phyloP scores from a whole-genome alignment of 108 stramenopile genomes.

The Stephanodiscus triporus region DNA sequence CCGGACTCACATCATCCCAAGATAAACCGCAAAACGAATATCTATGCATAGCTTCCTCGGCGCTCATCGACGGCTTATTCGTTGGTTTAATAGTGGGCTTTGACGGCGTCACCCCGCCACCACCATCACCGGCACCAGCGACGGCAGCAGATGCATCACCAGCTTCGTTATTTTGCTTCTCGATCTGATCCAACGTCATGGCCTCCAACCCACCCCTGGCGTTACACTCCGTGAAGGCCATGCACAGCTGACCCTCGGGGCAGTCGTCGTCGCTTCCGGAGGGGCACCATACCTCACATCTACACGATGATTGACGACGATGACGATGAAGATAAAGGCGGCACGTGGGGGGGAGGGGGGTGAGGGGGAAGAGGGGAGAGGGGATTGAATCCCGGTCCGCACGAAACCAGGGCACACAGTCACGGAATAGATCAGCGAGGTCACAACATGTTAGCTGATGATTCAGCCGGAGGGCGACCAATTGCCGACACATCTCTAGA shows the following conservation, averaged over 20 bases:
- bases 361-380: too few species aligned
- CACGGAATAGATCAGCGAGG: background rate
- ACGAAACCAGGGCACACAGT: too few species aligned
- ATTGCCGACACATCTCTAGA: background rate
- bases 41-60: slow-evolving; percentile 49
- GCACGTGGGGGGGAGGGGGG: too few species aligned
- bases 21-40: slow-evolving; percentile 40
- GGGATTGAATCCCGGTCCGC: too few species aligned
- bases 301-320: background rate
- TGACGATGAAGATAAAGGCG: background rate
- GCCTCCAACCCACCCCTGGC: slow-evolving; percentile 46
- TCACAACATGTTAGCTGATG: background rate
- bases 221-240: slow-evolving; percentile 47
- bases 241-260: slow-evolving; percentile 41
- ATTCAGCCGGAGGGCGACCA: too few species aligned
- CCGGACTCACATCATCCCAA: slow-evolving; percentile 30
- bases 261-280: slow-evolving; percentile 52
- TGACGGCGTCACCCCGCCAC: background rate
- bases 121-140: background rate
- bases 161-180: slow-evolving; percentile 10
- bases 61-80: slow-evolving; percentile 31
- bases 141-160: background rate
- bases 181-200: slow-evolving; percentile 33
- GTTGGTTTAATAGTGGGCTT: slow-evolving; percentile 32
- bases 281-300: slow-evolving; percentile 49